phyloP scores from a whole-genome alignment of 306 rosid species.

The Acmispon strigosus region DNA sequence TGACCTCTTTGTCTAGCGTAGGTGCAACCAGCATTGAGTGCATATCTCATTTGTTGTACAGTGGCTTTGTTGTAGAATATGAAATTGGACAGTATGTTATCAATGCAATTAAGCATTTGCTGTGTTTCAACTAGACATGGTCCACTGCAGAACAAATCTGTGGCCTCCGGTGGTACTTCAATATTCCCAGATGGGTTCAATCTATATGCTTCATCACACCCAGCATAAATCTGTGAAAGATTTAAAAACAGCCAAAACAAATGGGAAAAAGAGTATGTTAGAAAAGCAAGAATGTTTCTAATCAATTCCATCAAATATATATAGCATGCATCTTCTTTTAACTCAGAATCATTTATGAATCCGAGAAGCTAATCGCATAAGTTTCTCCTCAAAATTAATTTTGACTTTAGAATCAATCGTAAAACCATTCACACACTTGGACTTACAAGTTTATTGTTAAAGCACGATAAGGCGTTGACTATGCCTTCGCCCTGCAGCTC shows the following conservation, averaged over 20 bases:
- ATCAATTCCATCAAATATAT: not conserved
- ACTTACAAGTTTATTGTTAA: conserved; percentile 52
- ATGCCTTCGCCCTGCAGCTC: conserved; percentile 26
- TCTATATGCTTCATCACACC: conserved; percentile 54
- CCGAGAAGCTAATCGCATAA: no score
- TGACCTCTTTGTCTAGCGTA: conserved; percentile 46
- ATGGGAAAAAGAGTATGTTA: not conserved
- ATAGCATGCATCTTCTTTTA: no score
- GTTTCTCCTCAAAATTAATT: no score
- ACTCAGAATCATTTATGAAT: no score
- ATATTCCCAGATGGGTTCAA: conserved; percentile 60
- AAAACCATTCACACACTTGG: no score
- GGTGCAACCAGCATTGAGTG: conserved; percentile 55
- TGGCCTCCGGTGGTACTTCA: conserved; percentile 46
- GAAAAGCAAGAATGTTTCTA: not conserved
- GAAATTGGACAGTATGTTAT: conserved; percentile 41
- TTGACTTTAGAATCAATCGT: no score
- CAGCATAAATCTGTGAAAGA: conserved; percentile 41
- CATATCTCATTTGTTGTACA: conserved; percentile 43
- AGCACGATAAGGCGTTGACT: conserved; percentile 46
- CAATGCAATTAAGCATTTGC: conserved; percentile 53
- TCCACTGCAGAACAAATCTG: conserved; percentile 53
- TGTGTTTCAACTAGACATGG: conserved; percentile 69
- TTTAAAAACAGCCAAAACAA: not conserved
- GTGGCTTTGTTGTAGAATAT: conserved; percentile 54